Evolutionary conservation across 345 rosid species (phyloP).

Genomic region (Salix brachista): DNA sequence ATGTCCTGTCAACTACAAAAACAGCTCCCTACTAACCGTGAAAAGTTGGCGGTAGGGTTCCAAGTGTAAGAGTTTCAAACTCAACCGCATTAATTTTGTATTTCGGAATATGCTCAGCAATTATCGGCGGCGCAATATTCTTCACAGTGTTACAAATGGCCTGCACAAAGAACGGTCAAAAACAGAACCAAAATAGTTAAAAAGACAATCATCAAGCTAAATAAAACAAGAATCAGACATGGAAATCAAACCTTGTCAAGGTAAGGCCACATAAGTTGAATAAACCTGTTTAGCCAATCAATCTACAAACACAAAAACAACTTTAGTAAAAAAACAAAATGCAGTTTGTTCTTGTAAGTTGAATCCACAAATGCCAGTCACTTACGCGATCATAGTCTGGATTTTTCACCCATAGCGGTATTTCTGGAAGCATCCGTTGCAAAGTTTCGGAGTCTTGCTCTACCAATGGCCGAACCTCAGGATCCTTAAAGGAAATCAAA

Average conservation of each 20-base stretch:
- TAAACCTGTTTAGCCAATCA: constrained; percentile 86
- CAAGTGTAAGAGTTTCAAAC: constrained; percentile 78
- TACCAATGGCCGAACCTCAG: constrained; percentile 54
- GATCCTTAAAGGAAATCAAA: constrained; percentile 47
- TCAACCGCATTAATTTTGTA: constrained; percentile 89
- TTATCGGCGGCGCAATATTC: constrained; percentile 71
- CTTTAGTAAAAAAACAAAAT: not conserved
- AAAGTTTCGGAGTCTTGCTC: constrained; percentile 72
- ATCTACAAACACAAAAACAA: constrained; percentile 39
- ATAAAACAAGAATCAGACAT: not conserved
- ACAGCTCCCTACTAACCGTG: constrained; percentile 46
- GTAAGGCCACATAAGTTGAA: constrained; percentile 85
- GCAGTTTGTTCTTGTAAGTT: not conserved
- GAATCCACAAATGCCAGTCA: not conserved
- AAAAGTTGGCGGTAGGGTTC: constrained; percentile 85
- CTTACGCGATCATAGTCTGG: constrained; percentile 93
- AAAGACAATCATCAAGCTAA: constrained; percentile 7
- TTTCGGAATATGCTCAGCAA: constrained; percentile 87
- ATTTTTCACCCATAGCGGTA: constrained; percentile 90
- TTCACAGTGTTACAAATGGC: constrained; percentile 80
- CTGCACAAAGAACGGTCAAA: constrained; percentile 30
- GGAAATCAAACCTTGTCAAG: constrained; percentile 76
- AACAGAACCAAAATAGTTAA: constrained; percentile 1
- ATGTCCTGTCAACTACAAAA: not conserved
- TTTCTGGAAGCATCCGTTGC: constrained; percentile 86